A percentile compares a stretch with the other conserved stretches of the same genome.
Conservation (phyloP, 2,329 filamentous ascomycete genomes). For the Aspergillus sp. region DNA sequence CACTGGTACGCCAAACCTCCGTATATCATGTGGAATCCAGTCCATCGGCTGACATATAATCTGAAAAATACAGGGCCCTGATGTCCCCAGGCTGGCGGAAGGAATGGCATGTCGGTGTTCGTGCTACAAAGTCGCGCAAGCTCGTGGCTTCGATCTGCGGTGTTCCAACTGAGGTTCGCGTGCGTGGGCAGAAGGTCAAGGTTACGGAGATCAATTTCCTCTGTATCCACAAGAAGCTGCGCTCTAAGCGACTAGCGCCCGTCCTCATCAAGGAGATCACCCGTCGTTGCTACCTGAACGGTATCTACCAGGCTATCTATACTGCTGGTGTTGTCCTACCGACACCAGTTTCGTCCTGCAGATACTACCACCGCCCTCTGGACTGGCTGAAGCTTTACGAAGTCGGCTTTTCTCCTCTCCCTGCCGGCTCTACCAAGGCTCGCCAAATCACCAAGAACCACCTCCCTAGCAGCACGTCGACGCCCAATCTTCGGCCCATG, state of each 20-base stretch:
- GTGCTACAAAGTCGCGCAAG: constrained; percentile 77
- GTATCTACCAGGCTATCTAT: constrained; percentile 93
- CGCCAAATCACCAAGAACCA: constrained; percentile 85
- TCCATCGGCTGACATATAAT: neutral
- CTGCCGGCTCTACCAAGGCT: constrained; percentile 76
- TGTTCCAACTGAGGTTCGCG: constrained; percentile 78
- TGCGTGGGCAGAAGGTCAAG: constrained; percentile 72
- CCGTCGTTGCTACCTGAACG: constrained; percentile 80
- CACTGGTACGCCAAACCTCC: constrained; percentile 65
- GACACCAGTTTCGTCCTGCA: constrained; percentile 85
- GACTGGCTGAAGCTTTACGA: constrained; percentile 97
- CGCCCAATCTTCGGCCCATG: constrained; percentile 77
- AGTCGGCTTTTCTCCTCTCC: constrained; percentile 88
- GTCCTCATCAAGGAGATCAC: constrained; percentile 98
- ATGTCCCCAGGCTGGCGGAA: constrained; percentile 92
- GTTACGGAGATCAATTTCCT: constrained; percentile 97
- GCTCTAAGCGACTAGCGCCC: constrained; percentile 85
- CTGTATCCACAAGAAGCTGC: constrained; percentile 96
- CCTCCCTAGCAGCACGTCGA: constrained; percentile 71
- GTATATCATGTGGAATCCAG: neutral
- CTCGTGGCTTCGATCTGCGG: constrained; percentile 96
- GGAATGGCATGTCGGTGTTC: constrained; percentile 93
- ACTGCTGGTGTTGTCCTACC: constrained; percentile 90
- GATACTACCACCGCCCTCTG: constrained; percentile 91
- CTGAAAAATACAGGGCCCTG: constrained; percentile 65